Evolutionary conservation across 305 asterid species (phyloP).

Genomic region (Solanum chacoense): DNA sequence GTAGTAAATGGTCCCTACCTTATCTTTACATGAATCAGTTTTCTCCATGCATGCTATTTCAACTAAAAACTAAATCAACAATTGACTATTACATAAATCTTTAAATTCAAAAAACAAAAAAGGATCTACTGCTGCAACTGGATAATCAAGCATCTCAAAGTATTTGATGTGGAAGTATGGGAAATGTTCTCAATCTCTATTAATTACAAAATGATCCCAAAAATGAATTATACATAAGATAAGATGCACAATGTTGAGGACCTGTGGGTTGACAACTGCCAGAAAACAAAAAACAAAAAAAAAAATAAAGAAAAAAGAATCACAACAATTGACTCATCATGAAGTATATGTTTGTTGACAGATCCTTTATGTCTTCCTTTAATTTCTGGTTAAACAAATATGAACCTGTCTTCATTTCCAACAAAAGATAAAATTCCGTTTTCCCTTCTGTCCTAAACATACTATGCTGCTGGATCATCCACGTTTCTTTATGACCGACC

Average conservation of each 20-base stretch:
- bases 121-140: not conserved
- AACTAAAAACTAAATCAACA: not conserved
- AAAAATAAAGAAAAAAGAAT: not conserved
- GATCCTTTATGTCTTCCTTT: slow-evolving; percentile 3
- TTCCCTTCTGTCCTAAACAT: slow-evolving; percentile 26
- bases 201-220: slow-evolving; percentile 10
- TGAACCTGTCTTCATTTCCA: not conserved
- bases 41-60: not conserved
- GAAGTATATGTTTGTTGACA: slow-evolving; percentile 3
- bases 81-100: not conserved
- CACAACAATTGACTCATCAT: slow-evolving; percentile 16
- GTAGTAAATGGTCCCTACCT: slow-evolving; percentile 38
- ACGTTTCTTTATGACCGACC: slow-evolving; percentile 22
- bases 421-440: not conserved
- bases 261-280: slow-evolving; percentile 13
- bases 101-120: not conserved
- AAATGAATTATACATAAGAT: slow-evolving; percentile 14
- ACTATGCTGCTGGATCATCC: slow-evolving; percentile 23
- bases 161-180: not conserved
- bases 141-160: slow-evolving; percentile 1
- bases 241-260: slow-evolving; percentile 12
- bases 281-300: not conserved
- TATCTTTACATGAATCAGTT: slow-evolving; percentile 29
- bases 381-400: not conserved
- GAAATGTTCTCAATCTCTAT: not conserved